These are phyloP conservation scores for Leersia perrieri DNA, from an alignment of 176 grass and related monocot species.

Conservation along the genomic window DNA sequence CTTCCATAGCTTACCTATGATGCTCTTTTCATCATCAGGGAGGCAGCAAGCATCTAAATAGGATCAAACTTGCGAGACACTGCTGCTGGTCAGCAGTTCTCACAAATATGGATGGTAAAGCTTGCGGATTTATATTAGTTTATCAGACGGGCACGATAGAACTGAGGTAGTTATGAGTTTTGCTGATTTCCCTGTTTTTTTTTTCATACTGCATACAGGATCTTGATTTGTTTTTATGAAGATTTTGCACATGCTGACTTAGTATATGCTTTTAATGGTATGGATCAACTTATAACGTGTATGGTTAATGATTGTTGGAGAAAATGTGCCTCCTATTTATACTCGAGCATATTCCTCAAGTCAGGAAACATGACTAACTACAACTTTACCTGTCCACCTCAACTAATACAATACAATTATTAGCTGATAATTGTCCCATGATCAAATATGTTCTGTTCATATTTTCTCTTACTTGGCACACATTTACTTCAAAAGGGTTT, in stretches of 20 bases:
- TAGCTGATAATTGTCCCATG: not conserved
- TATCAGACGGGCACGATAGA: conserved; percentile 85
- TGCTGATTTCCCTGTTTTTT: conserved; percentile 4
- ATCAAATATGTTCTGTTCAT: not conserved
- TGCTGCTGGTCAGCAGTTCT: conserved; percentile 81
- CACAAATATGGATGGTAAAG: conserved; percentile 57
- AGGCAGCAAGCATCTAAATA: conserved; percentile 51
- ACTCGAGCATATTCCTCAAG: not conserved
- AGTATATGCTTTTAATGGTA: not conserved
- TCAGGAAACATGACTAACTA: not conserved
- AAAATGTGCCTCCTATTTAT: not conserved
- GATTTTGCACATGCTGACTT: not conserved
- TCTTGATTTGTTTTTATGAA: not conserved
- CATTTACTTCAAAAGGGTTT: not conserved
- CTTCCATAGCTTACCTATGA: conserved; percentile 16
- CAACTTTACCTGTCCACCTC: not conserved
- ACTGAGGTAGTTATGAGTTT: conserved; percentile 51
- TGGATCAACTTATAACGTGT: not conserved
- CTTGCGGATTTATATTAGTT: conserved; percentile 65
- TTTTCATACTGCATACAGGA: conserved; percentile 2
- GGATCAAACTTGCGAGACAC: conserved; percentile 58
- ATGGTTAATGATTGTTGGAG: conserved; percentile 7
- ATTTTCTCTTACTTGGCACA: not conserved
- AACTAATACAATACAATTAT: conserved; percentile 6
- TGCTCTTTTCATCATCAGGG: conserved; percentile 49